phyloP scores from a whole-genome alignment of 331 rosid genomes.

The Pyracantha coccinea region DNA sequence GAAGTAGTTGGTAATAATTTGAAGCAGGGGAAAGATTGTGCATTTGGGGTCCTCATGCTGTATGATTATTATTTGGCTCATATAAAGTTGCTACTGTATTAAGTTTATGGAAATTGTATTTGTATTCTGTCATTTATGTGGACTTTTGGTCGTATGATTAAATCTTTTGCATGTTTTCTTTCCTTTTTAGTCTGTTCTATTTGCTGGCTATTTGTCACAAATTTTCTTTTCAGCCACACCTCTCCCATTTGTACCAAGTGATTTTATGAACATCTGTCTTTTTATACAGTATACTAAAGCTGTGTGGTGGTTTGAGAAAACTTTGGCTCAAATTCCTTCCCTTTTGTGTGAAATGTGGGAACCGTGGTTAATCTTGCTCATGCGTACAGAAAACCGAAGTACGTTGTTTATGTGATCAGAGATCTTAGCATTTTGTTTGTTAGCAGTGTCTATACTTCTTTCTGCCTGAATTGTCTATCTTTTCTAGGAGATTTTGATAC shows the following conservation, averaged over 20 bases:
- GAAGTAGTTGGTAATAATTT: neutral
- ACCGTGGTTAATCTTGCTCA: constrained; percentile 93
- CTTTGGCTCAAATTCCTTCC: constrained; percentile 68
- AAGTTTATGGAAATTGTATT: neutral
- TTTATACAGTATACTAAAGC: constrained; percentile 62
- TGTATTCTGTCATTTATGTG: neutral
- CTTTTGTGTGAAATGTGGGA: constrained; percentile 90
- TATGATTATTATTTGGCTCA: neutral
- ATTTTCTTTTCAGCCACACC: neutral
- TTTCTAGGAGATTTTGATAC: neutral
- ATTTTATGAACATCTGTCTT: constrained; percentile 8
- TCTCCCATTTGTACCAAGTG: neutral
- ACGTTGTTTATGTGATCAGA: constrained; percentile 19
- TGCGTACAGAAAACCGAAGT: constrained; percentile 85
- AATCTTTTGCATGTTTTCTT: neutral
- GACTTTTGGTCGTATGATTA: neutral
- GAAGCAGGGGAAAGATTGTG: neutral
- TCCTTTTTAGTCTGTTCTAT: neutral
- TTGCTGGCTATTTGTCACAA: neutral
- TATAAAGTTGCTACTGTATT: neutral
- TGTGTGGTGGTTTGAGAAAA: constrained; percentile 85
- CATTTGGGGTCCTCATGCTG: neutral
- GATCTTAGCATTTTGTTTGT: neutral
- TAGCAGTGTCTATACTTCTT: neutral
- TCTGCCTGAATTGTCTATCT: neutral